A percentile compares a stretch with the other conserved stretches of the same genome.
phyloP scores from a whole-genome alignment of 805 yeast genomes.

The Cyberlindnera lachancei region DNA sequence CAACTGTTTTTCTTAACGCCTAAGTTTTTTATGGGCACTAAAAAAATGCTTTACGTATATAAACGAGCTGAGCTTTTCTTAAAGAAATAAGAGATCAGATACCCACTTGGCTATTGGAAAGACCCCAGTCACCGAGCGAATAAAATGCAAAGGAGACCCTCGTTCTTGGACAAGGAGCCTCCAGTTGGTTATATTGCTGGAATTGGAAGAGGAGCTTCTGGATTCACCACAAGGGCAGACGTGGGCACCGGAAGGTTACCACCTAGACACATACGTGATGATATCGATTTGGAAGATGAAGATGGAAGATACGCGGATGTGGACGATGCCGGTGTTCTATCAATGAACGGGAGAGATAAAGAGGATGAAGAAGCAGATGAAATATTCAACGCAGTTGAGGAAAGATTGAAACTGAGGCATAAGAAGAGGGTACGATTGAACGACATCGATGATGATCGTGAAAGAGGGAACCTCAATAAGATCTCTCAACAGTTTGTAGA shows the following conservation, averaged over 20 bases:
- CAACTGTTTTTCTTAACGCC: too few species aligned
- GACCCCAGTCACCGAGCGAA: too few species aligned
- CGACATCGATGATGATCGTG: conserved; percentile 23
- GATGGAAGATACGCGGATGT: conserved; percentile 16
- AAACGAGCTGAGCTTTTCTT: too few species aligned
- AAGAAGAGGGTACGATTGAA: conserved; percentile 15
- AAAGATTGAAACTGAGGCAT: conserved; percentile 31
- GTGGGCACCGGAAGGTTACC: conserved; percentile 41
- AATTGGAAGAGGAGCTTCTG: conserved; percentile 90
- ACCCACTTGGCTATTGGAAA: too few species aligned
- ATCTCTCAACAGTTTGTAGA: conserved; percentile 58
- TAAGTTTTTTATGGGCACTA: too few species aligned
- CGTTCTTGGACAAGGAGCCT: conserved; percentile 73
- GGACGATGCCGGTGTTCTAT: conserved; percentile 24
- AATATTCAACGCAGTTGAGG: conserved; percentile 62
- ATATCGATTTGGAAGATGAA: conserved; percentile 18
- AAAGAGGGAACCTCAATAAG: conserved; percentile 9
- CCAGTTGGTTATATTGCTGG: conserved; percentile 93
- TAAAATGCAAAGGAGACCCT: conserved; percentile 4
- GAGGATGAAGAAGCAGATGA: conserved; percentile 77
- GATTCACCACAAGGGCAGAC: conserved; percentile 82
- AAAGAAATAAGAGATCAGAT: too few species aligned
- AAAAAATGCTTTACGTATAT: too few species aligned
- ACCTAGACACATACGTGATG: conserved; percentile 20
- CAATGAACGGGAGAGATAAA: conserved; percentile 27